Conservation (phyloP, 2,329 filamentous ascomycete genomes). For the Penicillium sp. region DNA sequence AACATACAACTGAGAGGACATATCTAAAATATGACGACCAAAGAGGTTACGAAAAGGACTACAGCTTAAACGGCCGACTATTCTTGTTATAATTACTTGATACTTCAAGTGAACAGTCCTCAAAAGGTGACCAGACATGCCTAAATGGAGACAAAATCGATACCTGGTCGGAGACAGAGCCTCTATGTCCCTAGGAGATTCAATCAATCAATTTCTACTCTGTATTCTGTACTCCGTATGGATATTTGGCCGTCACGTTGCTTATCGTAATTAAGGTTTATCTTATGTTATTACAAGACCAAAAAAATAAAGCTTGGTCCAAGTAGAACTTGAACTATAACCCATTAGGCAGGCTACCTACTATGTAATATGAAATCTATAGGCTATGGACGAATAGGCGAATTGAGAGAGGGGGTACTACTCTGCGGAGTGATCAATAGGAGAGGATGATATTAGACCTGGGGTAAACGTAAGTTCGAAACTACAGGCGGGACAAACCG, state of each 20-base stretch:
- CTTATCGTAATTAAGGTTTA: conserved; percentile 5
- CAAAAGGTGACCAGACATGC: background rate
- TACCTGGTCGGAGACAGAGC: background rate
- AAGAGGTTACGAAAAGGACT: no score
- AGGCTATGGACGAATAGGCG: background rate
- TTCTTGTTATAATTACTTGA: background rate
- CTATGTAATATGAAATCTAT: background rate
- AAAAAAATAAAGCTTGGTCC: background rate
- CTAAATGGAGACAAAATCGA: background rate
- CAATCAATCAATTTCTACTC: background rate
- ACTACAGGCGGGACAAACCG: background rate
- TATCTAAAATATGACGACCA: no score
- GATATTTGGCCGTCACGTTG: background rate
- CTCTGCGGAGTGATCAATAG: no score
- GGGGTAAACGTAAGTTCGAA: background rate
- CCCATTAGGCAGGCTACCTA: background rate
- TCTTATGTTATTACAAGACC: background rate
- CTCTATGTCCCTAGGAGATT: no score
- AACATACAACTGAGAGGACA: no score
- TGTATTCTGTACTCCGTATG: background rate
- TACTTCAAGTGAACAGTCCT: background rate
- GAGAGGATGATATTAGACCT: background rate
- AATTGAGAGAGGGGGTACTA: background rate
- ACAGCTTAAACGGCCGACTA: no score
- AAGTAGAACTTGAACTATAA: background rate